Evolutionary conservation across 2,329 filamentous ascomycete species (phyloP).

Genomic region (Pseudonectria buxi): DNA sequence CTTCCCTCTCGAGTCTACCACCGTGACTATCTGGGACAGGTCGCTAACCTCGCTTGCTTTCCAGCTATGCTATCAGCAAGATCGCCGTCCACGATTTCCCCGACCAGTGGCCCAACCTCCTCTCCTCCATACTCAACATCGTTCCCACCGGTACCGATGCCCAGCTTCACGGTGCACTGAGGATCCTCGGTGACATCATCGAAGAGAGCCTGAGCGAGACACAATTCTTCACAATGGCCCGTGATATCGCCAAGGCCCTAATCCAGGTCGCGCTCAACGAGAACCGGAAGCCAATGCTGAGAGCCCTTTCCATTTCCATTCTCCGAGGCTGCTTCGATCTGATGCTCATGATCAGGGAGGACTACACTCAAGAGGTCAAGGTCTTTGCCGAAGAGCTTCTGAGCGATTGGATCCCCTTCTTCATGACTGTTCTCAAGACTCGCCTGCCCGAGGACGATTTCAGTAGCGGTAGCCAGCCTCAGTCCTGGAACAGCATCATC

Average conservation of each 20-base stretch:
- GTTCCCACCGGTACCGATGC: conserved; percentile 69
- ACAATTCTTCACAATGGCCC: conserved; percentile 87
- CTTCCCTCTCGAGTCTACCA: not conserved
- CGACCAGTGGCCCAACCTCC: conserved; percentile 85
- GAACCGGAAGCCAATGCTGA: conserved; percentile 64
- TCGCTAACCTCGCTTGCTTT: conserved; percentile 2
- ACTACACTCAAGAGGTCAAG: conserved; percentile 80
- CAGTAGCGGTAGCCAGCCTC: conserved; percentile 44
- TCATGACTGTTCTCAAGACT: conserved; percentile 70
- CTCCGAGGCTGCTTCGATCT: conserved; percentile 91
- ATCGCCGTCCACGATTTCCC: conserved; percentile 92
- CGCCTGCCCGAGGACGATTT: conserved; percentile 59
- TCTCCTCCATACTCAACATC: conserved; percentile 71
- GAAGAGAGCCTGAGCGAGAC: conserved; percentile 91
- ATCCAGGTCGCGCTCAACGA: conserved; percentile 76
- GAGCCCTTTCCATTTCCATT: conserved; percentile 81
- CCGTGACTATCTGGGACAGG: not conserved
- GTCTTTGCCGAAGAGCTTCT: conserved; percentile 83
- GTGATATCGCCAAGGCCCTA: conserved; percentile 75
- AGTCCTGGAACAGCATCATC: conserved; percentile 72
- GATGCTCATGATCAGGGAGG: conserved; percentile 93
- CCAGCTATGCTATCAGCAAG: conserved; percentile 76
- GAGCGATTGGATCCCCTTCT: conserved; percentile 81
- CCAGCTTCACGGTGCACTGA: conserved; percentile 83
- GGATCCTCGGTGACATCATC: conserved; percentile 81